Base-by-base conservation (phyloP, 768 basidiomycete genomes). In the Pleurotus cornucopiae region DNA sequence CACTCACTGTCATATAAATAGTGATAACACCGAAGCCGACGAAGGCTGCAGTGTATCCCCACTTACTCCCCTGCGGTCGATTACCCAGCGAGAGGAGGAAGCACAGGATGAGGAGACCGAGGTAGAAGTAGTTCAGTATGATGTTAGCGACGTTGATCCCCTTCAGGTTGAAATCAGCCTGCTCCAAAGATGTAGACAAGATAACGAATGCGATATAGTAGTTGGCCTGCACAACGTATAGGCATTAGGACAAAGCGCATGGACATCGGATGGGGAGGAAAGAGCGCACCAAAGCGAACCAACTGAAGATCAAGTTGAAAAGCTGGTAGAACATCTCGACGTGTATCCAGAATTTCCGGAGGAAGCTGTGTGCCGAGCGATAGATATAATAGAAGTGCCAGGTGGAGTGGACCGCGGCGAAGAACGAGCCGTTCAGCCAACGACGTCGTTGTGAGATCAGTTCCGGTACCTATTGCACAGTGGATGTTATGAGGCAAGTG, bases 361-460 rank as follows among this genome's bases (percentile, higher is more conserved):
- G 26, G 66, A 94, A 81, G 0, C 80, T 71, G 68, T 96, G 94
- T 16, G 90, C 87, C 6, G 89, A 92, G 21, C 96, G 85, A 69
- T 98, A 98, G 40, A 99, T 83, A 67, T 98, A 98, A 61, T 91
- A 86, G 71, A 99, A 98, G 67, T 98, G 92, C 61, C 94, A 78
- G 3, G 85, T 89, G 56, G 88, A 86, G 73, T 98, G 94, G 13
- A 98, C 85, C 0, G 90, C 92, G 7, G 95, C 97, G 70, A 99
- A 99, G 84, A 99, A 98, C 3, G 93, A 95, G 12, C 96, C 94
- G 69, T 98, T 98, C 23, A 99, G 80, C 96, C 96, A 98, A 40
- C 95, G 87, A 38, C 96, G 82, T 49, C 96, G 88, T 67, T 98
- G 96, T 0, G 91, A 91, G 63, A 99, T 93, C 58, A 98, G 73